A percentile compares a stretch with the other conserved stretches of the same genome.
Evolutionary conservation across 768 basidiomycete genomes (phyloP).

Genomic region (Macrolepiota fuliginosa): DNA sequence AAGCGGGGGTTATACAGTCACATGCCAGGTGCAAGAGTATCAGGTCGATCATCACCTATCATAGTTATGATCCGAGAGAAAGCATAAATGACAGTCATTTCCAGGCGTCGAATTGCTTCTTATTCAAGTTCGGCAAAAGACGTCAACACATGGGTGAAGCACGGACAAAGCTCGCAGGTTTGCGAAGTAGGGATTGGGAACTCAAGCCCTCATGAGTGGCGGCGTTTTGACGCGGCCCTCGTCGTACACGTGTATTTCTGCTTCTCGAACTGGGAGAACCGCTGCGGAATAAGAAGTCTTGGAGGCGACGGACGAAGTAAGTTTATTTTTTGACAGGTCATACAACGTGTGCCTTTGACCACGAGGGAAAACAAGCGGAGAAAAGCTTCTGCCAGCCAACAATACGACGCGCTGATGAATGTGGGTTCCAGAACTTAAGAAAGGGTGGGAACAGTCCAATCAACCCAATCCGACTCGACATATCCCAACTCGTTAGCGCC

Average conservation of each 20-base stretch:
- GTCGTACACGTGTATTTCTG: conserved; percentile 1
- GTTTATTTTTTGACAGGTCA: background rate
- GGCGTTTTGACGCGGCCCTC: background rate
- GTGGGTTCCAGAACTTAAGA: conserved; percentile 19
- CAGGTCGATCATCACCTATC: background rate
- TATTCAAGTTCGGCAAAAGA: conserved; percentile 5
- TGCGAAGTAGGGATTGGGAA: background rate
- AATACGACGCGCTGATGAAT: background rate
- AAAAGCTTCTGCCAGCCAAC: background rate
- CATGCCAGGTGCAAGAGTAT: background rate
- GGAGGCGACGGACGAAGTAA: background rate
- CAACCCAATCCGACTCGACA: conserved; percentile 41
- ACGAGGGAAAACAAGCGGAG: background rate
- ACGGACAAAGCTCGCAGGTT: conserved; percentile 11
- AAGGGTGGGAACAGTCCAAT: conserved; percentile 48
- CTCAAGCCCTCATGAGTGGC: background rate
- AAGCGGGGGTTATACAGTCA: conserved; percentile 1
- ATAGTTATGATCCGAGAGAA: background rate
- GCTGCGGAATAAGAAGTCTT: background rate
- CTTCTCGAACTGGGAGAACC: background rate
- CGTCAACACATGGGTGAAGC: background rate
- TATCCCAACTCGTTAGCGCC: conserved; percentile 38
- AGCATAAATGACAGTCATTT: background rate
- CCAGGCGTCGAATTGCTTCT: background rate
- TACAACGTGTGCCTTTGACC: background rate